Evolutionary conservation across 2,329 filamentous ascomycete species (phyloP), one percentile per base, ranked within the genome.

Genomic region (Westerdykella aurantiaca): DNA sequence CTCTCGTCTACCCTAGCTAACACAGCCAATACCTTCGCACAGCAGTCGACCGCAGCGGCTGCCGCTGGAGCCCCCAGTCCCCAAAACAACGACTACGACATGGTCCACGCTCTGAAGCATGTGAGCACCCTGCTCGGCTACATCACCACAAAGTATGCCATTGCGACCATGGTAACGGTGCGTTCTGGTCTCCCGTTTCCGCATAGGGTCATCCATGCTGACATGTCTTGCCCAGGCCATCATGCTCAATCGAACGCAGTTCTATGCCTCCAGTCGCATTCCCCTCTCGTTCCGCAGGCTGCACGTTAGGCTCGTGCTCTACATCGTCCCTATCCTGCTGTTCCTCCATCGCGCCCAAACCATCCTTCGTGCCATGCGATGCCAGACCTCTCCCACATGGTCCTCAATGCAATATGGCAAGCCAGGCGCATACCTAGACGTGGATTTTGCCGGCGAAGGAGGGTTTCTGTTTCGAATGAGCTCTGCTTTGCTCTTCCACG

Each of bases 121-220:
- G 75, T 96, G 35, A 86, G 88, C 37, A 89, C 87, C 48, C 81
- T 97, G 46, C 90, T 97, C 68, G 86, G 82, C 56, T 98, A 97
- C 68, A 57, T 66, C 29, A 64, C 63, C 0, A 61, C 59, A n/a
- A 66, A 66, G 67, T 97, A 93, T 93, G 90, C 91, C 0, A 72
- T 97, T 45, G 14, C 21, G 7, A 35, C 33, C 13, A 16, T 18
- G n/a, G 7, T 37, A n/a, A 22, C 31, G 33, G 14, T n/a, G 44
- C 4, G 23, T 17, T 18, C 23, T 14, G 4, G 12, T 33, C 31
- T 35, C 33, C 33, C 7, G 4, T 14, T 12, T 43, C 39, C 39
- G 17, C 21, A 29, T 31, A 39, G 1, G 33, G 3, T 9, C 18
- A 21, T 6, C 2, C 13, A 14, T 13, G 18, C 38, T 45, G 29